These are phyloP conservation scores for Candida incommunis DNA, from an alignment of 805 yeast genomes.

Conservation along the genomic window DNA sequence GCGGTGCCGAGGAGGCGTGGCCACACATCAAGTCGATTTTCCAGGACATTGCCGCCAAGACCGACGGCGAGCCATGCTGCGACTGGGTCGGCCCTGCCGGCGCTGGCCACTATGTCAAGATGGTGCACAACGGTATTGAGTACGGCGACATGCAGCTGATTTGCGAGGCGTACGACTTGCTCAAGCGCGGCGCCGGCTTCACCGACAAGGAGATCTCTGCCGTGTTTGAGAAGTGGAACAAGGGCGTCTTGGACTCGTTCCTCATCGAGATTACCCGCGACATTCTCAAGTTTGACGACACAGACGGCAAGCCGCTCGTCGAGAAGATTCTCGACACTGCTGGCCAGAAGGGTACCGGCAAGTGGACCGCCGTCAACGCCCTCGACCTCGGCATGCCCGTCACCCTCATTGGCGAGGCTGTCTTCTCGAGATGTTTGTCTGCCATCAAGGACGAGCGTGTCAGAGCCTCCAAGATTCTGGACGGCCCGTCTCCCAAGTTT, in stretches of 20 bases:
- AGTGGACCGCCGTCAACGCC: conserved; percentile 98
- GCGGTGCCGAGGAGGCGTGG: conserved; percentile 98
- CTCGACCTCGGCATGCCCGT: conserved; percentile 97
- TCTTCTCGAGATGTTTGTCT: conserved; percentile 89
- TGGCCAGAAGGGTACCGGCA: conserved; percentile 99
- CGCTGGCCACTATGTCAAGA: conserved; percentile 96
- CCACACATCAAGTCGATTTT: conserved; percentile 93
- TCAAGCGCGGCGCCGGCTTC: conserved; percentile 89
- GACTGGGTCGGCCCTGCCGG: conserved; percentile 99
- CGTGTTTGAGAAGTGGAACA: conserved; percentile 88
- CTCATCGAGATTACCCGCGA: conserved; percentile 94
- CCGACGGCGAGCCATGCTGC: conserved; percentile 98
- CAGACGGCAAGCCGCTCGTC: conserved; percentile 82
- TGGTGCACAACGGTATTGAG: conserved; percentile 99
- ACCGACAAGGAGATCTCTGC: conserved; percentile 84
- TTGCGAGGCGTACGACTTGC: conserved; percentile 91
- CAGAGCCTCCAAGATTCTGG: conserved; percentile 62
- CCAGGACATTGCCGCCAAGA: conserved; percentile 91
- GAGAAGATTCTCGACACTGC: conserved; percentile 96
- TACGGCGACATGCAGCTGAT: conserved; percentile 99
- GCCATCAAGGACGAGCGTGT: conserved; percentile 86
- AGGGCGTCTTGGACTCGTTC: conserved; percentile 95
- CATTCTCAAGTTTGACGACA: conserved; percentile 77
- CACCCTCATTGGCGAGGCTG: conserved; percentile 97
- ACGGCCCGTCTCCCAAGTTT: conserved; percentile 64